Evolutionary conservation across 106 monocot species (phyloP).

Genomic region (Platanthera guangdongensis): DNA sequence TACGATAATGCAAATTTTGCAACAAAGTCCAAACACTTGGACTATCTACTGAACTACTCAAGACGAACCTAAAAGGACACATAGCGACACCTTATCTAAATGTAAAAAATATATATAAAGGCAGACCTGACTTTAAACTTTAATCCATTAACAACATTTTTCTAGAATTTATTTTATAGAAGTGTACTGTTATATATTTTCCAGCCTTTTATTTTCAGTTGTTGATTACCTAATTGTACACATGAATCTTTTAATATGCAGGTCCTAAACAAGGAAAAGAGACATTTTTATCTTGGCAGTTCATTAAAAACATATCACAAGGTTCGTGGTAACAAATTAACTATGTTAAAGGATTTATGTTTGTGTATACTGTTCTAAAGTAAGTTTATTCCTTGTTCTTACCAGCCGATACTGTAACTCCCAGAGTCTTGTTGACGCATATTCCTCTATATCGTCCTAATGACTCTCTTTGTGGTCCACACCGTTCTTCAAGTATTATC

Average conservation of each 20-base stretch:
- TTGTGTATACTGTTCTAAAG: neutral
- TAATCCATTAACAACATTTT: neutral
- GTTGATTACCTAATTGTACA: conserved; percentile 1
- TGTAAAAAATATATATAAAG: too few species aligned
- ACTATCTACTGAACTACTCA: too few species aligned
- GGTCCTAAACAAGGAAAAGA: conserved; percentile 48
- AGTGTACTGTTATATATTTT: neutral
- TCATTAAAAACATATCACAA: conserved; percentile 53
- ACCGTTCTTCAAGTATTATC: conserved; percentile 63
- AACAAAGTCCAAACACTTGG: too few species aligned
- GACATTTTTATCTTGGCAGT: conserved; percentile 73
- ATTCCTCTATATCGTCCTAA: conserved; percentile 85
- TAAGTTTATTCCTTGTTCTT: conserved; percentile 7
- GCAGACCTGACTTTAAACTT: too few species aligned
- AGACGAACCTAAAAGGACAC: too few species aligned
- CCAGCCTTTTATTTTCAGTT: neutral
- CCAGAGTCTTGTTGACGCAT: conserved; percentile 79
- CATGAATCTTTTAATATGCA: conserved; percentile 24
- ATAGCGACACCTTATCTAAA: too few species aligned
- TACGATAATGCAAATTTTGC: too few species aligned
- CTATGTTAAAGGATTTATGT: neutral
- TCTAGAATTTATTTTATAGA: neutral
- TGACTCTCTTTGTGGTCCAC: conserved; percentile 71
- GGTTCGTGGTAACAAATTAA: conserved; percentile 25
- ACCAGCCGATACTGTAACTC: conserved; percentile 30